phyloP scores from a whole-genome alignment of 1,284 basidiomycete species.

The Boletus smithii region DNA sequence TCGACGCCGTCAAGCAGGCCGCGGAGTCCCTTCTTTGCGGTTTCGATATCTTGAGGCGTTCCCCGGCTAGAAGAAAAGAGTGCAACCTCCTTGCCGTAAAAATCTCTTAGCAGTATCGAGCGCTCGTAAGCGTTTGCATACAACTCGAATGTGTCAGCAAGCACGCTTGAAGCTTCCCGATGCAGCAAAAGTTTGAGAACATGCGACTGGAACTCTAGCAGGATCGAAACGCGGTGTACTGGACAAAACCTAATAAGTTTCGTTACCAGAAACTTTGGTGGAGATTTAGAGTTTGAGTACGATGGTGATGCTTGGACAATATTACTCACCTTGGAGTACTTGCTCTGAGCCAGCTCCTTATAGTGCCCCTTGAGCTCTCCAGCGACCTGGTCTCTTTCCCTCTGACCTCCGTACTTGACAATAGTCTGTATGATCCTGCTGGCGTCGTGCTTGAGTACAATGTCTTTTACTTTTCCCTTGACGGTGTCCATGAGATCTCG shows the following conservation, averaged over 20 bases:
- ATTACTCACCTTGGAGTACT: slow-evolving; percentile 77
- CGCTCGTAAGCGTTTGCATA: slow-evolving; percentile 82
- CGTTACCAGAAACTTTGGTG: slow-evolving; percentile 70
- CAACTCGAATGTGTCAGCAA: slow-evolving; percentile 85
- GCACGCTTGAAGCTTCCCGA: slow-evolving; percentile 74
- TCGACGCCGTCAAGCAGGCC: slow-evolving; percentile 66
- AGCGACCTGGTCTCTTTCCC: slow-evolving; percentile 76
- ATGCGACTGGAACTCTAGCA: slow-evolving; percentile 72
- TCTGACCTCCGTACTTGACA: slow-evolving; percentile 79
- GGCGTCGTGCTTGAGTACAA: slow-evolving; percentile 87
- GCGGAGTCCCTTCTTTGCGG: slow-evolving; percentile 59
- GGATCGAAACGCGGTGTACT: slow-evolving; percentile 64
- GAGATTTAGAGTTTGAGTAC: neutral
- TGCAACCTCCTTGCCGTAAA: slow-evolving; percentile 83
- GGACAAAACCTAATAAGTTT: slow-evolving; percentile 82
- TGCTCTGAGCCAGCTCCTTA: slow-evolving; percentile 74
- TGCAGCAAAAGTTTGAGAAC: slow-evolving; percentile 77
- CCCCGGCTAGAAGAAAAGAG: slow-evolving; percentile 63
- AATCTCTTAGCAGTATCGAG: slow-evolving; percentile 73
- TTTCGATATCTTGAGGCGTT: slow-evolving; percentile 58
- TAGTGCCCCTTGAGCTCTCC: slow-evolving; percentile 78
- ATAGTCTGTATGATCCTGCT: slow-evolving; percentile 84
- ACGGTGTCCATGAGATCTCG: slow-evolving; percentile 69
- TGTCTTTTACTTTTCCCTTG: slow-evolving; percentile 76
- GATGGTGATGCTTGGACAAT: neutral